A percentile compares a stretch with the other conserved stretches of the same genome.
Conservation (phyloP, 176 grass and related monocot genomes). For the Chrysopogon serrulatus region DNA sequence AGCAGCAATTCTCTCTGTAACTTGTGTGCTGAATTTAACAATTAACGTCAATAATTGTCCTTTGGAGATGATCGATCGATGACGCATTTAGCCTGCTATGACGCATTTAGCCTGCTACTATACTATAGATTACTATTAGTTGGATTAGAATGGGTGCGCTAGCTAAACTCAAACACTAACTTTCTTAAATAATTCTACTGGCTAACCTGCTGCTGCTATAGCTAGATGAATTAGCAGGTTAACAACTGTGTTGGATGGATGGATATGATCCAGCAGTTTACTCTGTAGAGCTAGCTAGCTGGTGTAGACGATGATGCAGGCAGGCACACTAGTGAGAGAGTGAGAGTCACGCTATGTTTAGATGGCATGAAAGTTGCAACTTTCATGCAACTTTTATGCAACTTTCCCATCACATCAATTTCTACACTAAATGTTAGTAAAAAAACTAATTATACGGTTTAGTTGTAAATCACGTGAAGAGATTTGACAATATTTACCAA, state of each 20-base stretch:
- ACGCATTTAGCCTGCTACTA: background rate
- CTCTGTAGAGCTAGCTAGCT: background rate
- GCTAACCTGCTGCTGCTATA: background rate
- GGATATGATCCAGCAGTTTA: background rate
- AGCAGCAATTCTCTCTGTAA: background rate
- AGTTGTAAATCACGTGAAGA: too few relatives aligned
- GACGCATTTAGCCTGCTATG: background rate
- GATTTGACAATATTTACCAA: too few relatives aligned
- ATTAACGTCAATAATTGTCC: conserved; percentile 14
- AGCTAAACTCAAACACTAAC: background rate
- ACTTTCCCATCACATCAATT: too few relatives aligned
- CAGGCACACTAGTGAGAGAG: too few relatives aligned
- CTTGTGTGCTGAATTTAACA: background rate
- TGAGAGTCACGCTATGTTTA: too few relatives aligned
- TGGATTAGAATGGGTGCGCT: background rate
- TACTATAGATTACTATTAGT: too few relatives aligned
- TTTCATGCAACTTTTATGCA: too few relatives aligned
- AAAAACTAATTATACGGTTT: too few relatives aligned
- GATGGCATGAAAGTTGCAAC: too few relatives aligned
- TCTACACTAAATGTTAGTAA: too few relatives aligned
- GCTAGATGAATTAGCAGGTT: background rate
- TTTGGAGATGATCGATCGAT: background rate
- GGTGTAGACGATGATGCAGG: background rate
- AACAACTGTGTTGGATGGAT: background rate
- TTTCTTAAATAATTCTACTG: background rate